Base-by-base conservation (phyloP, 768 basidiomycete species). In the Hygrocybe punicea region DNA sequence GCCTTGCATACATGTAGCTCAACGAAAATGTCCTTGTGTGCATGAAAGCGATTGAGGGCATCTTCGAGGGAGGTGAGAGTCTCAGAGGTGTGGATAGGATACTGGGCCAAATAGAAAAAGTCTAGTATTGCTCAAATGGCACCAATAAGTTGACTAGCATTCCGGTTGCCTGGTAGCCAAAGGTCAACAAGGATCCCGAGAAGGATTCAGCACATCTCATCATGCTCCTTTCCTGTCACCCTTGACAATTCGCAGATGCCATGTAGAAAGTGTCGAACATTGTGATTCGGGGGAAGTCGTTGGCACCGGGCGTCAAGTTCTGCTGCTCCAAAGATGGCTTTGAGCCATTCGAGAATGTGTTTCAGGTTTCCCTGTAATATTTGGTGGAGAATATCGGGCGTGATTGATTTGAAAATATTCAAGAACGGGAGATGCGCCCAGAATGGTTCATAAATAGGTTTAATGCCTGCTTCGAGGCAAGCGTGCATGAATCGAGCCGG, bases 351-450 rank as follows among this genome's bases (percentile, higher is more conserved):
- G 2, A 77, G 63, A 1, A 78, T 51, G 53, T 80, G 77, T 51
- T 77, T 78, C 61, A 81, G 64, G 2, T 79, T 57, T 0, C 81
- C 81, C 60, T 82, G 78, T 57, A 78, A 74, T 0, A 81, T 56
- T 58, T 81, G 77, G 57, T 83, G 80, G 1, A 83, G 71, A 21
- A 80, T 58, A 58, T 82, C 76, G 0, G 81, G 78, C 0, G 76
- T 76, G 40, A 83, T 68, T 5, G 68, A 68, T 0, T 37, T 21
- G 60, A 75, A 78, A 33, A 81, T 80, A 59, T 81, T 58, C 39
- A 63, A 51, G 56, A 68, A 71, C 0, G 76, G 78, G 2, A 81
- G 65, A 35, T 73, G 53, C 4, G 57, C 57, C 79, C 80, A 81
- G 60, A 79, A 80, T 1, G 76, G 76, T 2, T 63, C 8, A 14